Base-by-base conservation (phyloP, 305 asterid species). In the Solanum chacoense region DNA sequence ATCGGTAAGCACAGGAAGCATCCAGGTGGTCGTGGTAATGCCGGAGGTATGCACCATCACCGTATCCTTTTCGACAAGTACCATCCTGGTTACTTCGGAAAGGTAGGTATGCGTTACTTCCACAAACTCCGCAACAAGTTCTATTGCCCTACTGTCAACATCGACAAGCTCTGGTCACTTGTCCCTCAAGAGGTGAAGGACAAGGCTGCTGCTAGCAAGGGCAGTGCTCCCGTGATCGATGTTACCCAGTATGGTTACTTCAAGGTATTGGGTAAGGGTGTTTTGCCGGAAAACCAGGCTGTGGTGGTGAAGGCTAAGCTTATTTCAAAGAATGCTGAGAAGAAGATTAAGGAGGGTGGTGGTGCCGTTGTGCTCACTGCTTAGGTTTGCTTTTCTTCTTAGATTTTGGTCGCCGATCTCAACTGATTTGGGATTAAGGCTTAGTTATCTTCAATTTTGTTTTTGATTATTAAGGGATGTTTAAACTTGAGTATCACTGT, bases 21-120 rank as follows among this genome's bases (percentile, higher is more conserved):
- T 71, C 98, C 98, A 13, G 96, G 95, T 3, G 98, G 98, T 55
- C 96, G 98, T 8, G 98, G 96, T 36, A 95, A 95, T 74, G 98
- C 96, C 63, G 98, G 98, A 32, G 98, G 98, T 5, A 94, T 95
- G 96, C 98, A 95, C 92, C 98, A 95, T 92, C 98, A 95, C 95
- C 94, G 97, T 8, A 95, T 95, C 93, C 95, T 95, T 69, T 95
- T 95, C 93, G 98, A 95, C 93, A 95, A 95, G 93, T 95, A 95
- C 55, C 98, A 95, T 26, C 98, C 97, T 0, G 97, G 98, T 4
- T 95, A 94, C 92, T 95, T 95, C 89, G 96, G 98, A 0, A 95
- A 95, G 85, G 98, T 95, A 26, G 98, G 98, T 89, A 94, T 95
- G 98, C 92, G 98, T 29, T 95, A 95, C 88, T 95, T 95, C 91